Conservation (phyloP, 2,329 filamentous ascomycete genomes). For the Beauveria rudraprayagi region DNA sequence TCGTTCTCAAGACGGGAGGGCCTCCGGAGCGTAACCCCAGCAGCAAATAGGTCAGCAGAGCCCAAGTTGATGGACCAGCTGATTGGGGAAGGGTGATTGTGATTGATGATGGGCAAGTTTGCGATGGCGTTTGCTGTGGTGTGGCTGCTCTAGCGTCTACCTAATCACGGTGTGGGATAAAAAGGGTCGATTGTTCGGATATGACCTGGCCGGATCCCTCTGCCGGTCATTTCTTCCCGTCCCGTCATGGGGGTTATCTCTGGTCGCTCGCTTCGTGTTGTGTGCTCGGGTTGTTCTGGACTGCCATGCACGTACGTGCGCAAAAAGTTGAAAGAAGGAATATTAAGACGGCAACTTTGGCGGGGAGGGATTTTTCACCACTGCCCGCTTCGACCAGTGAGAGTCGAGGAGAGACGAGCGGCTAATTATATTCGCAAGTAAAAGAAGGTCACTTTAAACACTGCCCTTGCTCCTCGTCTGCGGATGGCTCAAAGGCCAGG, state of each 20-base stretch:
- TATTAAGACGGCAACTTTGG: not conserved
- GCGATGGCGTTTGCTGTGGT: not conserved
- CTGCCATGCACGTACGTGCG: too few relatives aligned
- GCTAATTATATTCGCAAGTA: not conserved
- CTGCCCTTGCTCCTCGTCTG: not conserved
- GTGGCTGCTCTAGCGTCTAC: not conserved
- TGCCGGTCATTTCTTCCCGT: too few relatives aligned
- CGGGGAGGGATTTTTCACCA: too few relatives aligned
- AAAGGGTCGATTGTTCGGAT: not conserved
- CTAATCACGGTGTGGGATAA: not conserved
- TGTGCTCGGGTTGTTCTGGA: too few relatives aligned
- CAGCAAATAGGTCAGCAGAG: too few relatives aligned
- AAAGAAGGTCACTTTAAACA: not conserved
- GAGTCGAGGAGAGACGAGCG: conserved; percentile 1
- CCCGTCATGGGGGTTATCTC: too few relatives aligned
- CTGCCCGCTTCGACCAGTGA: not conserved
- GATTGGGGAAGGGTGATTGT: too few relatives aligned
- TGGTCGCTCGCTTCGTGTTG: too few relatives aligned
- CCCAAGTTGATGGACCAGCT: too few relatives aligned
- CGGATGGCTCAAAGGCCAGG: not conserved
- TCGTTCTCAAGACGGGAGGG: too few relatives aligned
- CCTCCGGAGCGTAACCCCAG: too few relatives aligned
- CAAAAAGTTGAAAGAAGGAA: too few relatives aligned
- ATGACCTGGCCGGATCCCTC: not conserved
- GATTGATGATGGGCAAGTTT: not conserved